Percentiles rank a stretch among this genome's conserved stretches.
These are phyloP conservation scores for Cytospora chrysosperma DNA, from an alignment of 2,329 filamentous ascomycete species.

Conservation along the genomic window DNA sequence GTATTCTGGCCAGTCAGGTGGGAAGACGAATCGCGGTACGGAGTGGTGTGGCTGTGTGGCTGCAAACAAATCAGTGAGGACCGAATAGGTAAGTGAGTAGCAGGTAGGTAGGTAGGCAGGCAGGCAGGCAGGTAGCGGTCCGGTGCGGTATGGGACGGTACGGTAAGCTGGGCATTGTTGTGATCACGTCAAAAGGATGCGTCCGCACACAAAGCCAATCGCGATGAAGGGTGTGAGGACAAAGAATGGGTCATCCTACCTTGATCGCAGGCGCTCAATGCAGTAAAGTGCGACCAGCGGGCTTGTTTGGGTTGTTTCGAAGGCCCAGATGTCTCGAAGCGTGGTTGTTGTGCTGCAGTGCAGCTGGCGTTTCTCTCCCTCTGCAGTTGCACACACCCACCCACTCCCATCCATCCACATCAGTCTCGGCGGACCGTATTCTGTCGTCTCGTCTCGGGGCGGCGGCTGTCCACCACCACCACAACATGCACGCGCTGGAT, in stretches of 20 bases:
- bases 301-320: neutral
- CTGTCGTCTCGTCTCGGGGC: neutral
- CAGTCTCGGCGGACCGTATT: slow-evolving; percentile 10
- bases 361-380: neutral
- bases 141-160: neutral
- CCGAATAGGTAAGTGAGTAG: neutral
- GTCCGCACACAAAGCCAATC: slow-evolving; percentile 11
- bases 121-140: neutral
- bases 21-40: neutral
- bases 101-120: too few relatives aligned
- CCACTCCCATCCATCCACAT: neutral
- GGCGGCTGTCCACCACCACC: neutral
- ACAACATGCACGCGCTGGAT: neutral
- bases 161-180: slow-evolving; percentile 8
- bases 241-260: slow-evolving; percentile 7
- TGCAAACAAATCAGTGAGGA: slow-evolving; percentile 2
- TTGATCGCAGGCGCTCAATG: neutral
- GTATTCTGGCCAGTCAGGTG: neutral
- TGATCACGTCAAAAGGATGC: slow-evolving; percentile 19
- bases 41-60: slow-evolving; percentile 1
- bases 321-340: neutral
- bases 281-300: neutral
- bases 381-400: neutral
- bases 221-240: slow-evolving; percentile 1
- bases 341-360: neutral